These are phyloP conservation scores for Salix udensis DNA, from an alignment of 345 rosid species.

Conservation along the genomic window DNA sequence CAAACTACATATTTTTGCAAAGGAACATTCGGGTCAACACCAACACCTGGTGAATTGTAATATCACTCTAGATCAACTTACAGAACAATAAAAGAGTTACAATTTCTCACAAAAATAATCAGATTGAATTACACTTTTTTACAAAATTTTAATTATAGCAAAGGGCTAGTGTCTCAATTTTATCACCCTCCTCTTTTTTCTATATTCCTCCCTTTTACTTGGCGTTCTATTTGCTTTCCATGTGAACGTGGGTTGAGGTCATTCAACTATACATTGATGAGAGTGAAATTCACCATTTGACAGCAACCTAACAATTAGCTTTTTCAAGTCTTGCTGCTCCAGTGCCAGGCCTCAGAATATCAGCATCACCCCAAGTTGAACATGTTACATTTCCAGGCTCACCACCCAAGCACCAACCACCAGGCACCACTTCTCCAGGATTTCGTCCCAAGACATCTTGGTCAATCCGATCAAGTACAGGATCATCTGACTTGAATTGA, in stretches of 20 bases:
- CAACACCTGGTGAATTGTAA: neutral
- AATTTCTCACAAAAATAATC: neutral
- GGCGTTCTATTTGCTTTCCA: neutral
- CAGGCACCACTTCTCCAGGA: constrained; percentile 56
- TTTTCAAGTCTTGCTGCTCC: constrained; percentile 76
- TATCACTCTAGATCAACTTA: neutral
- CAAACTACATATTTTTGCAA: neutral
- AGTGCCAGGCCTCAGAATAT: constrained; percentile 72
- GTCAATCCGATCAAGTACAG: constrained; percentile 71
- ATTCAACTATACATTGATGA: constrained; percentile 55
- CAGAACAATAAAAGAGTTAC: neutral
- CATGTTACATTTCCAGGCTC: constrained; percentile 50
- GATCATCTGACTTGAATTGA: constrained; percentile 42
- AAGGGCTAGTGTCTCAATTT: neutral
- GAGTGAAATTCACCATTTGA: constrained; percentile 48
- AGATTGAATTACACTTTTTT: constrained; percentile 1
- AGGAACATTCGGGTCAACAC: neutral
- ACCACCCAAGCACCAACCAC: constrained; percentile 97
- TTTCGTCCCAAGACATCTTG: constrained; percentile 59
- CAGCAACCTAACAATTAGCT: constrained; percentile 46
- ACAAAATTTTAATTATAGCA: constrained; percentile 1
- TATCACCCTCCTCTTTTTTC: neutral
- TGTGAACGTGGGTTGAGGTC: constrained; percentile 7
- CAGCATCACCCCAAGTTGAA: constrained; percentile 83
- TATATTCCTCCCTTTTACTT: neutral